Base-by-base conservation (phyloP, 2,329 filamentous ascomycete genomes). In the Fusarium equiseti region DNA sequence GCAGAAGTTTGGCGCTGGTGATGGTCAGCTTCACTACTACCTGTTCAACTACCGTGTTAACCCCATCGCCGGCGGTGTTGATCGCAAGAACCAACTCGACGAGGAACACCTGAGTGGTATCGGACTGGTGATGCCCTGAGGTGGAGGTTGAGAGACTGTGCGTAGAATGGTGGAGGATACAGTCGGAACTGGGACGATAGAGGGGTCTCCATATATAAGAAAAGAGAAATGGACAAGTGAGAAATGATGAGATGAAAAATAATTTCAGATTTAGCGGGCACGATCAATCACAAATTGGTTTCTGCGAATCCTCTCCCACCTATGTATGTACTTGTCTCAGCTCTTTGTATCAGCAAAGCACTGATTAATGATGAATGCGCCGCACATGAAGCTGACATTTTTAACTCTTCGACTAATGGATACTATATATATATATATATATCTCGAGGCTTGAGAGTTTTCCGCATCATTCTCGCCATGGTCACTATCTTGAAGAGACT, bases 21-120 rank as follows among this genome's bases (percentile, higher is more conserved):
- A 99, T 79, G 96, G 96, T 49, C 94, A 96, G 80, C 85, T 99
- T 75, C 94, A 99, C 81, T 99, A 95, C 83, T 99, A 99, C 81
- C 85, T 99, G 32, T 99, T 97, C 87, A 99, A 99, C 83, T 99
- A 98, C 85, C 90, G 94, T 61, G 93, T 94, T 15, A 90, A 92
- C 65, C 90, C 91, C n/a, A 92, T 99, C 76, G 84, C 89, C 1
- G 95, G 96, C 51, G 96, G 96, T 24, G 90, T 98, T 45, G 90
- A 98, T 79, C 87, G 87, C 76, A 89, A 87, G 77, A 97, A 97
- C 78, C 83, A 89, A 74, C 85, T 95, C 42, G 95, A 97, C 78
- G 88, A 91, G 73, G 90, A 90, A 61, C 87, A 88, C 68, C 89
- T 94, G 78, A 96, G 95, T 74, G 95, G 96, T 2, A 90, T 99